A percentile compares a stretch with the other conserved stretches of the same genome.
Conservation (phyloP, 2,329 filamentous ascomycete species). For the Colletotrichum trifolii region DNA sequence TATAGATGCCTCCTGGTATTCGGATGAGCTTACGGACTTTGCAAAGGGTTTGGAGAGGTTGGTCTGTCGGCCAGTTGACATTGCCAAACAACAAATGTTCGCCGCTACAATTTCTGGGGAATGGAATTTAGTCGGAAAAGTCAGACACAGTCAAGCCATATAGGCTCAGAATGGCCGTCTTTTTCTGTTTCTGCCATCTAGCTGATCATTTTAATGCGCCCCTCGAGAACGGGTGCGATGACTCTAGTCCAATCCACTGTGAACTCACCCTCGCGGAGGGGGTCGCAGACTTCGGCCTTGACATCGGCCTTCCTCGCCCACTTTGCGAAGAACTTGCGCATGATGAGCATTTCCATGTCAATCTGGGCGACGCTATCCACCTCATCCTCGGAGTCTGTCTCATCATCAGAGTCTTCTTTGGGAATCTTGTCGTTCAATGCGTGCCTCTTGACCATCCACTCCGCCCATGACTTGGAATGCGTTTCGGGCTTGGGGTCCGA, state of each 20-base stretch:
- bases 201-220: constrained; percentile 70
- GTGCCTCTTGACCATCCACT: constrained; percentile 49
- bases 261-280: constrained; percentile 67
- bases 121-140: not conserved
- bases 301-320: constrained; percentile 79
- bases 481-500: constrained; percentile 35
- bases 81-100: not conserved
- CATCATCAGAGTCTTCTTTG: constrained; percentile 55
- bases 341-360: constrained; percentile 70
- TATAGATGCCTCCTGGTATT: not conserved
- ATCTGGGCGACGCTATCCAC: constrained; percentile 55
- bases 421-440: constrained; percentile 48
- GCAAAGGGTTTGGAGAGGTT: too few species aligned
- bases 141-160: not conserved
- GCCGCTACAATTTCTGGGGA: too few species aligned
- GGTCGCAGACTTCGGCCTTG: constrained; percentile 61
- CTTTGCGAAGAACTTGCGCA: constrained; percentile 75
- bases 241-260: constrained; percentile 82
- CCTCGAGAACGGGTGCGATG: constrained; percentile 82
- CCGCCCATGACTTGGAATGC: constrained; percentile 47
- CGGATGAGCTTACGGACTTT: too few species aligned
- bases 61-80: too few species aligned
- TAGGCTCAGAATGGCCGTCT: not conserved
- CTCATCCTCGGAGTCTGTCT: constrained; percentile 47
- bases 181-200: constrained; percentile 4